Evolutionary conservation across 371 early-diverging fungal genomes (phyloP).

Genomic region (Batrachochytrium dendrobatidis): DNA sequence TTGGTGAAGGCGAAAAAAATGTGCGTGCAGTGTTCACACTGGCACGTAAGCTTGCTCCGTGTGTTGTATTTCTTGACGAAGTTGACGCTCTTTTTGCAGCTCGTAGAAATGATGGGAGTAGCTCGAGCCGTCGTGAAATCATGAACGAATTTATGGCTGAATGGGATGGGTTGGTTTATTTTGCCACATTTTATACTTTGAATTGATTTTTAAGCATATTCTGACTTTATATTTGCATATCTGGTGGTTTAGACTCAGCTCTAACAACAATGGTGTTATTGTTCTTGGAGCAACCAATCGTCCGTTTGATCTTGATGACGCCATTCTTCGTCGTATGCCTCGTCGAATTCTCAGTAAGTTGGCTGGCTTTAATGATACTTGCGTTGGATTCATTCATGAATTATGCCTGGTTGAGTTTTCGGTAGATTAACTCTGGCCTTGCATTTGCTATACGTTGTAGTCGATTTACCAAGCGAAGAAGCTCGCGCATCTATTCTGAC

Average conservation of each 20-base stretch:
- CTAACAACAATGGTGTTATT: constrained; percentile 68
- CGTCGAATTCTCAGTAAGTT: constrained; percentile 76
- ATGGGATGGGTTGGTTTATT: constrained; percentile 84
- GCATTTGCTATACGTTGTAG: too few species aligned
- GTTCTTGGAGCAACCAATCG: constrained; percentile 97
- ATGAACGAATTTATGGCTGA: constrained; percentile 95
- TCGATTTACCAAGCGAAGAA: constrained; percentile 81
- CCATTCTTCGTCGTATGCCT: constrained; percentile 93
- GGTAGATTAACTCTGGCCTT: too few species aligned
- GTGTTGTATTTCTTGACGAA: constrained; percentile 98
- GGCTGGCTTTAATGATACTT: too few species aligned
- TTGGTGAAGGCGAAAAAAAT: constrained; percentile 98
- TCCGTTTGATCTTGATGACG: constrained; percentile 97
- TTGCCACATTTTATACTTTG: too few species aligned
- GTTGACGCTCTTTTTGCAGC: constrained; percentile 92
- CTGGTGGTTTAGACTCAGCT: constrained; percentile 38
- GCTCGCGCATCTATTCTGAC: constrained; percentile 76
- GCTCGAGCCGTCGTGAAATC: constrained; percentile 69
- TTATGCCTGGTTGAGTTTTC: too few species aligned
- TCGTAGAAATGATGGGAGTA: constrained; percentile 53
- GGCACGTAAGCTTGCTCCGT: constrained; percentile 90
- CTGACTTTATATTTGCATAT: background rate
- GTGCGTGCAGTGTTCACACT: constrained; percentile 91
- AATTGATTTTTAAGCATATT: too few species aligned
- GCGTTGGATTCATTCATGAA: too few species aligned